Evolutionary conservation across 192 early-diverging fungal species (phyloP), one percentile per base, ranked within the genome.

Genomic region (Mortierella antarctica): DNA sequence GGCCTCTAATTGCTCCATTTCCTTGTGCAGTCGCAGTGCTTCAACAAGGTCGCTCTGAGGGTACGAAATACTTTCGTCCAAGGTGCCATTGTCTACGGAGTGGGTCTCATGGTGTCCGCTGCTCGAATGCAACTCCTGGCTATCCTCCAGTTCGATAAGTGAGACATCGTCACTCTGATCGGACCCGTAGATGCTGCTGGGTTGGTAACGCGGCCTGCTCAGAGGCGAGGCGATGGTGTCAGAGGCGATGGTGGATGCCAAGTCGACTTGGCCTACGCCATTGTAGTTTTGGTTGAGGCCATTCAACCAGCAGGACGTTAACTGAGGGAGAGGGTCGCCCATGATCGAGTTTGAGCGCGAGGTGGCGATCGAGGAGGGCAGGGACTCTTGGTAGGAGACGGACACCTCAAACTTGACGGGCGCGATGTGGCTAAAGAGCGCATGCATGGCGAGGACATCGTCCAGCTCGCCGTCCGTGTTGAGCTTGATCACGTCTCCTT

Each of bases 401-500:
- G 59, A 17, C 50, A 78, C 62, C 41, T 78, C 67, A 42, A 78
- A 78, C 57, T 61, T 70, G 62, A 78, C 74, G 14, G 74, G 67
- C 6, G 67, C 47, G 18, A 65, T 8, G 14, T 70, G 67, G 3
- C 40, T 64, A 47, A 76, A 65, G 15, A 78, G 54, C 15, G 74
- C 57, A 21, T 78, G 74, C 67, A 78, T 70, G 20, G 74, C 65
- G 21, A 78, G 55, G 18, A 78, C 74, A 54, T 78, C 74, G 7
- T 78, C 74, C 5, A 78, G 67, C 49, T 78, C 74, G 44, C 67
- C 65, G 14, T 78, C 74, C 2, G 74, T 78, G 31, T 70, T 78
- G 55, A 78, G 67, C 6, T 67, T 70, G 62, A 78, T 78, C 21
- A 70, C 55, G 45, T 78, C 74, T 6, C 67, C 74, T 55, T 78